Base-by-base conservation (phyloP, 2,329 filamentous ascomycete genomes). In the Fusarium cicatricum region DNA sequence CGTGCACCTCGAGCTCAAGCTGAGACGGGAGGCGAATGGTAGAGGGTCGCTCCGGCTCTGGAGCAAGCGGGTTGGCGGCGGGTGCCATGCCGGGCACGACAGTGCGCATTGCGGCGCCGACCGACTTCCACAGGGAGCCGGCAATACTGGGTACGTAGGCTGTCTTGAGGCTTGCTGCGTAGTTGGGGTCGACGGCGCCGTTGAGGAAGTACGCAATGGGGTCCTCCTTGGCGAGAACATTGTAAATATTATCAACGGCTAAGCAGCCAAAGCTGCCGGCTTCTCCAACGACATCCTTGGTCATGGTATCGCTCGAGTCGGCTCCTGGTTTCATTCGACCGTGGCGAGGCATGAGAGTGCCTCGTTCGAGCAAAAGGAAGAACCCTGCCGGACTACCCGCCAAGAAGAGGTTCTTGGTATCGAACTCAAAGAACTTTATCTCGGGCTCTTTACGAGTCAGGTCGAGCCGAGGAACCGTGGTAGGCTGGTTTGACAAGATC, bases 231-330 rank as follows among this genome's bases (percentile, higher is more conserved):
- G 85, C 79, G 71, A 98, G 85, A 60, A 99, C 85, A 69, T 99
- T 99, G 80, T 98, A 99, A 52, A 99, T 84, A 72, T 98, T 99
- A 76, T 98, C 92, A 2, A 98, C 90, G 1, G 94, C 91, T 23
- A 98, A 79, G 72, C 95, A 98, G 15, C 95, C 95, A 72, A 96
- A 97, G 6, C 81, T 85, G 26, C 91, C 92, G 15, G 82, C 82
- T 34, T 92, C 85, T n/a, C 90, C 90, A n/a, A 89, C 89, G 28
- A 98, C 84, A 7, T 80, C 77, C 31, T 74, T 73, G 6, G 82
- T 81, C 12, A 81, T 75, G 16, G 76, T 74, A 62, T 92, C 88
- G 15, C 82, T 83, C 1, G 80, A 75, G 58, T 93, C 87, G 16
- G 87, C 86, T 5, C 89, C 91, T 0, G 90, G 86, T 69, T 97